A percentile compares a stretch with the other conserved stretches of the same genome.
phyloP scores from a whole-genome alignment of 140 eudicot genomes.

The Senecio squalidus region DNA sequence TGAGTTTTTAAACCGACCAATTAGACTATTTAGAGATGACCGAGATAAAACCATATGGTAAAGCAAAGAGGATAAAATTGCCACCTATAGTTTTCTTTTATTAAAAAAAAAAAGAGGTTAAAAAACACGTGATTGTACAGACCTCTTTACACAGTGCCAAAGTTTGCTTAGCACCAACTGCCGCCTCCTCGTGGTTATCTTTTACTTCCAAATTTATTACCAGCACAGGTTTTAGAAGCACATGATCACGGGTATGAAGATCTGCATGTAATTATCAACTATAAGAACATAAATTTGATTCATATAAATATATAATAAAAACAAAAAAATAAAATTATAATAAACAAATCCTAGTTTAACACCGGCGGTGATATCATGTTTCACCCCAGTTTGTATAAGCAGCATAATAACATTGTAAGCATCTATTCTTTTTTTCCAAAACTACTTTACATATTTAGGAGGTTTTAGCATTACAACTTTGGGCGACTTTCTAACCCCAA shows the following conservation, averaged over 20 bases:
- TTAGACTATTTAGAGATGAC: background rate
- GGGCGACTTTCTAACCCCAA: too few relatives aligned
- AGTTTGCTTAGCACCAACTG: slow-evolving; percentile 75
- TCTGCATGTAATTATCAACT: slow-evolving; percentile 36
- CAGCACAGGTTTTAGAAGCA: slow-evolving; percentile 64
- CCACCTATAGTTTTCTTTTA: background rate
- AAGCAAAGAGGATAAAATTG: background rate
- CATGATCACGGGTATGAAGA: slow-evolving; percentile 71
- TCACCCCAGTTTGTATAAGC: too few relatives aligned
- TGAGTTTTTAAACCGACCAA: background rate
- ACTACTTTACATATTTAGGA: too few relatives aligned
- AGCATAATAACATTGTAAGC: too few relatives aligned
- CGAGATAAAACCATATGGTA: background rate
- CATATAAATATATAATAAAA: background rate
- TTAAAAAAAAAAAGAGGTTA: background rate
- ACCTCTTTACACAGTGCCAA: slow-evolving; percentile 81
- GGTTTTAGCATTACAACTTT: too few relatives aligned
- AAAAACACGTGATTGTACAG: background rate
- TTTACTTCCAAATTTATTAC: slow-evolving; percentile 81
- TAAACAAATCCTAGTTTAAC: too few relatives aligned
- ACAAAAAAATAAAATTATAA: background rate
- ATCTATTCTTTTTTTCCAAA: too few relatives aligned
- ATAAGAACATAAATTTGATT: background rate
- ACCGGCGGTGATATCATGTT: too few relatives aligned
- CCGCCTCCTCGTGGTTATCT: slow-evolving; percentile 96